Base-by-base conservation (phyloP, 192 early-diverging fungal genomes). In the Coemansia sp. region DNA sequence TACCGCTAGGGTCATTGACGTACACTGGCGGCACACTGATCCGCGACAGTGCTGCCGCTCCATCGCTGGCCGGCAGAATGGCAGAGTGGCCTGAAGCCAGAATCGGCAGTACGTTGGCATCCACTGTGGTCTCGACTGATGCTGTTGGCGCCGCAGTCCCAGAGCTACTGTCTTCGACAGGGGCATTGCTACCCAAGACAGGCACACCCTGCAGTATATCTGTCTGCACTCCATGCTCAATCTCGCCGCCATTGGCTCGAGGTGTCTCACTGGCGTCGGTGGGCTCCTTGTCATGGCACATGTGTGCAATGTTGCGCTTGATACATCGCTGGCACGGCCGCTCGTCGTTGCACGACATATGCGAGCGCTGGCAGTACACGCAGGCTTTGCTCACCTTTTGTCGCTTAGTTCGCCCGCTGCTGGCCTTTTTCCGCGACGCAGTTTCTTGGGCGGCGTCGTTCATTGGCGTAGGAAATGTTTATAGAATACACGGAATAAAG, bases 271-370 rank as follows among this genome's bases (percentile, higher is more conserved):
- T 29, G 27, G 23, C 53, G 39, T 47, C 55, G 2, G 60, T 55
- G 4, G 65, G 62, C 12, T 88, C 86, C 66, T 94, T 93, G 71
- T 98, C 92, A 49, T 89, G 92, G 79, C 96, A 98, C 29, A 95
- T 70, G 62, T 95, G 91, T n/a, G 89, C 89, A 74, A 98, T 96
- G 67, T 90, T 92, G 41, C 96, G 88, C 71, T 95, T 94, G 58
- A 98, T 92, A 66, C 95, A 98, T 52, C 95, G 88, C 71, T 93
- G 91, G 74, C 95, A 97, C 39, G 95, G 95, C 19, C 95, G 88
- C 54, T 92, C 84, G 72, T 90, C 86, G 66, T 92, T 93, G 75
- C 95, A 98, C 27, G 94, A 94, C 96, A 98, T 98, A 73, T 98
- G 96, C 39, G 90, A 92, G 70, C 94, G 82, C 72, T 94, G 84